Evolutionary conservation across 257 asterid species (phyloP).

Genomic region (Solanum virginianum): DNA sequence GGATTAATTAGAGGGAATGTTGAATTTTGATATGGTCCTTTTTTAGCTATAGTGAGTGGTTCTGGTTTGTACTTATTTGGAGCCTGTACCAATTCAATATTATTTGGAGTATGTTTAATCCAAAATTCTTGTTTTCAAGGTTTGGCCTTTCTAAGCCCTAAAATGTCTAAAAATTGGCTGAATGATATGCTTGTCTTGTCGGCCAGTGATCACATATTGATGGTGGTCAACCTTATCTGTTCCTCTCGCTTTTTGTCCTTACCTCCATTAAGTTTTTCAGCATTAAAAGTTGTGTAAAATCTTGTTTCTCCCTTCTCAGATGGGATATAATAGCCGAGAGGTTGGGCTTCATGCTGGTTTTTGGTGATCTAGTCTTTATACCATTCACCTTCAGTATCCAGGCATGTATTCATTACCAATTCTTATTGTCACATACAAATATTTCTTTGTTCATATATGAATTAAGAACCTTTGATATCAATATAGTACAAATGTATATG

Average conservation of each 20-base stretch:
- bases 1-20: not conserved
- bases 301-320: slow-evolving; percentile 22
- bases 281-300: not conserved
- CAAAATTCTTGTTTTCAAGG: not conserved
- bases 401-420: slow-evolving; percentile 26
- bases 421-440: not conserved
- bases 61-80: not conserved
- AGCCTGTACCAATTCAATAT: not conserved
- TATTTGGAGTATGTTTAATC: not conserved
- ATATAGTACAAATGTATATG: not conserved
- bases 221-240: not conserved
- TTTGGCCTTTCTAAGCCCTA: not conserved
- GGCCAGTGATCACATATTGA: not conserved
- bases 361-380: slow-evolving; percentile 95
- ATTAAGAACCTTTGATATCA: not conserved
- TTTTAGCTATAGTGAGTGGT: not conserved
- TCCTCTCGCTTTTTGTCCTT: not conserved
- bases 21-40: not conserved
- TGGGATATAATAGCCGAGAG: slow-evolving; percentile 99
- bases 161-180: not conserved
- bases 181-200: not conserved
- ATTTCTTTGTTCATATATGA: not conserved
- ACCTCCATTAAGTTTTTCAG: not conserved
- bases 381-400: slow-evolving; percentile 97
- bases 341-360: slow-evolving; percentile 96